Evolutionary conservation across 1,139 yeast species (phyloP).

Genomic region (Candida albicans): DNA sequence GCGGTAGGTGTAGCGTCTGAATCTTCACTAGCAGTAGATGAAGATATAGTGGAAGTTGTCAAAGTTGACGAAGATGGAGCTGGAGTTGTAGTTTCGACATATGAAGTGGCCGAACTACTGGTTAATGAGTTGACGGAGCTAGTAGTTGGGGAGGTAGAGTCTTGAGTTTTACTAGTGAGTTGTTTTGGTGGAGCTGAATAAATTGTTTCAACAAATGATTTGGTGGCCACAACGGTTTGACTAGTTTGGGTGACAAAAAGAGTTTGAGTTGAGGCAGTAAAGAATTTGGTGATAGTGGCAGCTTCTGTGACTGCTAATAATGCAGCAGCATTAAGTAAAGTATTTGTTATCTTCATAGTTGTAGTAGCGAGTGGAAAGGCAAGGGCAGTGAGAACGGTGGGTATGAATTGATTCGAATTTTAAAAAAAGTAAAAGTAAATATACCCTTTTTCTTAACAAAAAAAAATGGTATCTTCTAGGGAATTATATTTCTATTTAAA

Average conservation of each 20-base stretch:
- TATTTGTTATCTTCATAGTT: constrained; percentile 6
- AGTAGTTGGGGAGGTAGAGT: constrained; percentile 21
- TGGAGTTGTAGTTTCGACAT: constrained; percentile 13
- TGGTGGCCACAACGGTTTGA: constrained; percentile 18
- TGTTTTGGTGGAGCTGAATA: constrained; percentile 13
- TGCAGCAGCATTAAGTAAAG: constrained; percentile 6
- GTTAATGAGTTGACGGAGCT: constrained; percentile 11
- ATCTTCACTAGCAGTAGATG: constrained; percentile 8
- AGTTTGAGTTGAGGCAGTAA: constrained; percentile 27
- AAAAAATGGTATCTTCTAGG: too few species aligned
- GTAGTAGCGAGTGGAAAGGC: not conserved
- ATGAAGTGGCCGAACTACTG: constrained; percentile 12
- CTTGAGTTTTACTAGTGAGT: constrained; percentile 14
- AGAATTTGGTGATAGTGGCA: constrained; percentile 21
- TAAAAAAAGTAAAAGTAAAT: not conserved
- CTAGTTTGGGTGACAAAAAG: constrained; percentile 19
- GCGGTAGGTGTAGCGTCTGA: constrained; percentile 10
- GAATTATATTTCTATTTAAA: too few species aligned
- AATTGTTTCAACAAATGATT: constrained; percentile 11
- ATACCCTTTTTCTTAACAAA: too few species aligned
- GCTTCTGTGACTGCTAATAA: constrained; percentile 16
- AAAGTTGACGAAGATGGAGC: constrained; percentile 9
- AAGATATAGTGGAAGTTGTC: constrained; percentile 12
- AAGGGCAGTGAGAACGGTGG: too few species aligned
- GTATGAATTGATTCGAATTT: too few species aligned